phyloP scores from a whole-genome alignment of 2,329 filamentous ascomycete genomes.

The Calonectria henricotiae region DNA sequence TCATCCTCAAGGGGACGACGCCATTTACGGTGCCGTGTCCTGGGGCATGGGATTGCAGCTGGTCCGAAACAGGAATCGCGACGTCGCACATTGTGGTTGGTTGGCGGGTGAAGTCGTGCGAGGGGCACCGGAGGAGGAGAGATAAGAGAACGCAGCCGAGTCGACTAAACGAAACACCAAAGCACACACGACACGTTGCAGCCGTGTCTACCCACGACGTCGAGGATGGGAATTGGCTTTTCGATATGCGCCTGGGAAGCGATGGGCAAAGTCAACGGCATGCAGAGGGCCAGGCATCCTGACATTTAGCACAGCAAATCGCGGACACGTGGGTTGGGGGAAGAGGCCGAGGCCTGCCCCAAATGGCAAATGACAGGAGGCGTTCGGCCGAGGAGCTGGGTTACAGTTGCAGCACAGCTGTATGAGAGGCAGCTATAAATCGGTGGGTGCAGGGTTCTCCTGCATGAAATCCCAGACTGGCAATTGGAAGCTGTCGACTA shows the following conservation, averaged over 20 bases:
- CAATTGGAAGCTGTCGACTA: not conserved
- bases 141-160: constrained; percentile 22
- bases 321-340: constrained; percentile 15
- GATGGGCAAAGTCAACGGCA: not conserved
- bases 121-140: constrained; percentile 8
- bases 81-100: constrained; percentile 16
- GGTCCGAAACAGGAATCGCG: constrained; percentile 17
- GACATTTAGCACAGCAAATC: not conserved
- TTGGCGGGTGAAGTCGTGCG: constrained; percentile 18
- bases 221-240: not conserved
- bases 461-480: constrained; percentile 12
- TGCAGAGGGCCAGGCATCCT: not conserved
- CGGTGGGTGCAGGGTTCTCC: constrained; percentile 10
- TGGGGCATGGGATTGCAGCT: constrained; percentile 15
- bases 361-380: constrained; percentile 4
- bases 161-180: not conserved
- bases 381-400: constrained; percentile 7
- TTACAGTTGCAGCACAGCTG: constrained; percentile 20
- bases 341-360: not conserved
- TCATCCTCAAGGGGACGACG: constrained; percentile 11
- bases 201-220: not conserved
- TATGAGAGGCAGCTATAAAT: constrained; percentile 6
- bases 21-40: constrained; percentile 24
- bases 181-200: not conserved
- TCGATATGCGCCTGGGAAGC: not conserved